phyloP scores from a whole-genome alignment of 768 basidiomycete genomes.

The Mycena venus region DNA sequence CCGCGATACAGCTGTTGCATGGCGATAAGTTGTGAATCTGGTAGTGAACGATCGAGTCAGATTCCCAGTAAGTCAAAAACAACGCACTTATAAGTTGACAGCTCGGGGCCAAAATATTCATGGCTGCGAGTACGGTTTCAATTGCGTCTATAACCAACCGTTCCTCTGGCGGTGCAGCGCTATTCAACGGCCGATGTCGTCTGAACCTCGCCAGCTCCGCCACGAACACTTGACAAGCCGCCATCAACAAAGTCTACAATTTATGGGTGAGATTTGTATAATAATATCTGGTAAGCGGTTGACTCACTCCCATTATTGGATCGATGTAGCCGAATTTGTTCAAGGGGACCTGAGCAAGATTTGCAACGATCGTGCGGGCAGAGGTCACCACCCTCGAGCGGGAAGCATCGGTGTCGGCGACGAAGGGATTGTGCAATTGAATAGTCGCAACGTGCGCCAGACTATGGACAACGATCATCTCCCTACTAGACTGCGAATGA shows the following conservation, averaged over 20 bases:
- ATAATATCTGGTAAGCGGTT: background rate
- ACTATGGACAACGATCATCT: constrained; percentile 41
- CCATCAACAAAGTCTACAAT: constrained; percentile 28
- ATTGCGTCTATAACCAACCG: constrained; percentile 4
- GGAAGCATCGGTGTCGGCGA: constrained; percentile 19
- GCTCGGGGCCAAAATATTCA: constrained; percentile 24
- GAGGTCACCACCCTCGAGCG: constrained; percentile 17
- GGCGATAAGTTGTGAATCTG: constrained; percentile 19
- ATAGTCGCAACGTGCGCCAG: constrained; percentile 37
- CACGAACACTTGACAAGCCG: constrained; percentile 31
- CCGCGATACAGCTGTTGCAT: constrained; percentile 20
- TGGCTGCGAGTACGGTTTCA: constrained; percentile 26
- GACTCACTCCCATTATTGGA: constrained; percentile 31
- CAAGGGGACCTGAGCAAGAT: constrained; percentile 2
- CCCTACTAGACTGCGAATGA: constrained; percentile 10
- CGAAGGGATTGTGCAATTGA: constrained; percentile 37
- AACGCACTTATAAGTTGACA: constrained; percentile 28
- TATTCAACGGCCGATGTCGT: constrained; percentile 3
- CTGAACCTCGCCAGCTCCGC: constrained; percentile 15
- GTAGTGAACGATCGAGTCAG: background rate
- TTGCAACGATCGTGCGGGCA: constrained; percentile 18
- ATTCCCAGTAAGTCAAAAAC: no score
- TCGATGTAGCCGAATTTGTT: constrained; percentile 23
- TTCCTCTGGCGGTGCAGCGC: constrained; percentile 3
- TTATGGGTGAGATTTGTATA: background rate